Conservation (phyloP, 176 grass and related monocot genomes). For the Bonia amplexicaulis region DNA sequence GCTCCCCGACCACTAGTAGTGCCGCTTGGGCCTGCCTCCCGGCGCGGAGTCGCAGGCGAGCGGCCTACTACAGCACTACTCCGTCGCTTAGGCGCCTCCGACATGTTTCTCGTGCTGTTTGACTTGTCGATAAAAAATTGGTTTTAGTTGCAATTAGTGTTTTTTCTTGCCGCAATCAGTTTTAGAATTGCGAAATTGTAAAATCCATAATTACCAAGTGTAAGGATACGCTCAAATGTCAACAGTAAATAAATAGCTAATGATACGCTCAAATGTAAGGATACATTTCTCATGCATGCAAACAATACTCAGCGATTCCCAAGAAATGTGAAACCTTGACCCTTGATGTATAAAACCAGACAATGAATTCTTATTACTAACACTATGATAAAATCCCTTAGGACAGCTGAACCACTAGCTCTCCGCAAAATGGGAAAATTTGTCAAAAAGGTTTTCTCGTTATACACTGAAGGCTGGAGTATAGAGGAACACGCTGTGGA, state of each 20-base stretch:
- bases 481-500: slow-evolving; percentile 14
- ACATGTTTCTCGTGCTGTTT: background rate
- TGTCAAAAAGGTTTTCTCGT: slow-evolving; percentile 25
- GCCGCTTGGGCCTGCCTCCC: too few species aligned
- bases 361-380: background rate
- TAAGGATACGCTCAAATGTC: too few species aligned
- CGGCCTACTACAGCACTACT: too few species aligned
- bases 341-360: too few species aligned
- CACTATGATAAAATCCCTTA: background rate
- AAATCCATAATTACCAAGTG: background rate
- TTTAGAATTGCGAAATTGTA: background rate
- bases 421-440: background rate
- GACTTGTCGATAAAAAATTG: background rate
- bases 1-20: too few species aligned
- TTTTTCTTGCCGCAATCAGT: background rate
- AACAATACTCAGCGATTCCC: too few species aligned
- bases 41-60: too few species aligned
- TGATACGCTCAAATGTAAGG: background rate
- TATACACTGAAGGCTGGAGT: slow-evolving; percentile 28
- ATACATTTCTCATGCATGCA: too few species aligned
- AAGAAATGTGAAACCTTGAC: background rate
- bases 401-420: slow-evolving; percentile 1
- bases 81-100: background rate
- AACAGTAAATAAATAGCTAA: background rate
- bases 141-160: background rate